Percentiles rank a stretch among this genome's conserved stretches.
phyloP scores from a whole-genome alignment of 1,284 basidiomycete genomes.

The Fomitiporia mediterranea region DNA sequence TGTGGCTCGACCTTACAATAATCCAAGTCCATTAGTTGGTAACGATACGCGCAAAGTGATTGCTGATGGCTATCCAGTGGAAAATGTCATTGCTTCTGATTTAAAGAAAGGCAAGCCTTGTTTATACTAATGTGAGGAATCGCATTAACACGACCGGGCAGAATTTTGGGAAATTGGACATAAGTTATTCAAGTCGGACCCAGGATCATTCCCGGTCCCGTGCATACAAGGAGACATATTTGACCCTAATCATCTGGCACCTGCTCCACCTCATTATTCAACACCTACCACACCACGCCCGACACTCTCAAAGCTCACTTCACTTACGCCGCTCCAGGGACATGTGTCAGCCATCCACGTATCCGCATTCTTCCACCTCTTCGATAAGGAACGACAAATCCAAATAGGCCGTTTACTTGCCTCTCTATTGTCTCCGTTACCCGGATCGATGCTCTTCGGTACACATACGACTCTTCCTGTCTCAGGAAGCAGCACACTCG shows the following conservation, averaged over 20 bases:
- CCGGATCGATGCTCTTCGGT: slow-evolving; percentile 37
- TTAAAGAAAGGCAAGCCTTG: slow-evolving; percentile 19
- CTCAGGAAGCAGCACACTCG: slow-evolving; percentile 25
- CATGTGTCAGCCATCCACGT: slow-evolving; percentile 44
- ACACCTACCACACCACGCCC: slow-evolving; percentile 28
- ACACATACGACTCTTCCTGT: slow-evolving; percentile 26
- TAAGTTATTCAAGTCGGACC: slow-evolving; percentile 23
- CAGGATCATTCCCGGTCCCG: slow-evolving; percentile 23
- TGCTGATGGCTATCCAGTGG: slow-evolving; percentile 24
- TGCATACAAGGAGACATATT: slow-evolving; percentile 26
- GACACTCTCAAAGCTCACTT: slow-evolving; percentile 30
- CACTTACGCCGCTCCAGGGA: slow-evolving; percentile 39
- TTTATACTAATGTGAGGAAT: not conserved
- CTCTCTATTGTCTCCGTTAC: slow-evolving; percentile 35
- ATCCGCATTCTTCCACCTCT: slow-evolving; percentile 49
- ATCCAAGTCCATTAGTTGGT: slow-evolving; percentile 22
- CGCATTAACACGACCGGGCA: not conserved
- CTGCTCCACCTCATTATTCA: slow-evolving; percentile 27
- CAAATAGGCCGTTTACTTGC: slow-evolving; percentile 38
- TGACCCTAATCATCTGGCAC: slow-evolving; percentile 30
- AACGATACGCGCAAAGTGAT: slow-evolving; percentile 26
- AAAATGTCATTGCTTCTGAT: slow-evolving; percentile 24
- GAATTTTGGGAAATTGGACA: slow-evolving; percentile 27
- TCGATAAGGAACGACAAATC: slow-evolving; percentile 38
- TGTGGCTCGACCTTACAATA: too few species aligned